These are phyloP conservation scores for Geotrichum citri-aurantii DNA, from an alignment of 1,139 yeast genomes.

Conservation along the genomic window DNA sequence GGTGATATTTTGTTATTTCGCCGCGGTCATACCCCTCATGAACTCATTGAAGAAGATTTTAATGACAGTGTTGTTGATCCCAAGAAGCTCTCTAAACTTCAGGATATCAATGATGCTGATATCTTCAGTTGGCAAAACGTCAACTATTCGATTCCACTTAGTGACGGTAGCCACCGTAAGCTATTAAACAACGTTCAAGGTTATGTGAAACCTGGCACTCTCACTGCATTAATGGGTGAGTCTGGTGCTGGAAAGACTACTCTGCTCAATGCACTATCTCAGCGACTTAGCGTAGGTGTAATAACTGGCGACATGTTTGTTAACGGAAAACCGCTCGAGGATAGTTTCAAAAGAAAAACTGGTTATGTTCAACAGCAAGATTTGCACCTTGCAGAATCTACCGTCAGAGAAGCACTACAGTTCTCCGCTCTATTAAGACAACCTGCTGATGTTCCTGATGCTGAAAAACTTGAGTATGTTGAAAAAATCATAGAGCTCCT, in stretches of 20 bases:
- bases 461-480: conserved; percentile 49
- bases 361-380: conserved; percentile 64
- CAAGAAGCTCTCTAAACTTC: conserved; percentile 29
- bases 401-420: conserved; percentile 54
- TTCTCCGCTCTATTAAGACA: conserved; percentile 57
- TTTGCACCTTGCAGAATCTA: conserved; percentile 49
- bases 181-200: conserved; percentile 54
- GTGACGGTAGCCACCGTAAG: conserved; percentile 41
- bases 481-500: conserved; percentile 50
- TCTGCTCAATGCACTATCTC: conserved; percentile 51
- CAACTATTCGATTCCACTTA: conserved; percentile 44
- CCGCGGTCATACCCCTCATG: conserved; percentile 45
- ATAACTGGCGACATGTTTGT: conserved; percentile 58
- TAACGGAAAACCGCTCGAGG: conserved; percentile 48
- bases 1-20: conserved; percentile 40
- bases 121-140: conserved; percentile 46
- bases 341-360: conserved; percentile 51
- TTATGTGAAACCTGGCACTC: conserved; percentile 54
- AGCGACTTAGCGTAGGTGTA: conserved; percentile 51
- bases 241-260: conserved; percentile 67
- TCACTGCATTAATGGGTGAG: conserved; percentile 59
- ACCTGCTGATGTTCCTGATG: conserved; percentile 42
- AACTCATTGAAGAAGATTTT: conserved; percentile 40
- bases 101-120: conserved; percentile 31
- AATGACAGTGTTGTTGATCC: conserved; percentile 41